Base-by-base conservation (phyloP, 176 grass and related monocot species). In the Ampelocalamus luodianensis region DNA sequence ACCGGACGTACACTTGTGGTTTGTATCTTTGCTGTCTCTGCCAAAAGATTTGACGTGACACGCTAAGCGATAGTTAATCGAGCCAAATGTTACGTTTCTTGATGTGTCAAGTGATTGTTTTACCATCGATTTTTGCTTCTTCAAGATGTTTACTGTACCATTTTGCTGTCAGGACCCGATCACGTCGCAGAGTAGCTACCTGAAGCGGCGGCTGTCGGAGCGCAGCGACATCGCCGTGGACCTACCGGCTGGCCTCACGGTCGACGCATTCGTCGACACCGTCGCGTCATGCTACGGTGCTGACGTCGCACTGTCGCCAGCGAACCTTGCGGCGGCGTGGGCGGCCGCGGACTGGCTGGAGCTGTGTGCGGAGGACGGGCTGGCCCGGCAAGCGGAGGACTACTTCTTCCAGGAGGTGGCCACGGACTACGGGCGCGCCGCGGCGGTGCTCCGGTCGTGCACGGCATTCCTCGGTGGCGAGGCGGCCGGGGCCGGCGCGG, bases 361-460 rank as follows among this genome's bases (percentile, higher is more conserved):
- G 74, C 74, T 96, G 69, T 76, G 55, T 26, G 64, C 29, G 27
- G 88, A 72, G 72, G 71, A 61, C 54, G 80, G 82, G 3, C 56
- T 95, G 54, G 84, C 73, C 4, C 77, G 61, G 32, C 77, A 74
- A 16, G 71, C 88, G 5, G 96, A 94, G 84, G 88, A 89, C 50
- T 99, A 89, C 92, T 99, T 94, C 88, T 92, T 89, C 88, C 81
- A 85, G 50, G 93, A 92, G 62, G 93, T 99, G 40, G 89, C 93
- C 64, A 78, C 86, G 14, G 88, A 94, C 80, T 40, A 87, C 70
- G 64, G 9, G 16, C 73, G 37, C 8, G 94, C 91, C 22, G 78
- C 73, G 1, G 79, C 1, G 38, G 91, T 92, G 59, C 74, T 94
- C 12, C 88, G 90, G 38, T 84, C 88, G 24, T 99, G 91, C 68